Evolutionary conservation across 345 rosid genomes (phyloP).

Genomic region (Erodium maritimum): DNA sequence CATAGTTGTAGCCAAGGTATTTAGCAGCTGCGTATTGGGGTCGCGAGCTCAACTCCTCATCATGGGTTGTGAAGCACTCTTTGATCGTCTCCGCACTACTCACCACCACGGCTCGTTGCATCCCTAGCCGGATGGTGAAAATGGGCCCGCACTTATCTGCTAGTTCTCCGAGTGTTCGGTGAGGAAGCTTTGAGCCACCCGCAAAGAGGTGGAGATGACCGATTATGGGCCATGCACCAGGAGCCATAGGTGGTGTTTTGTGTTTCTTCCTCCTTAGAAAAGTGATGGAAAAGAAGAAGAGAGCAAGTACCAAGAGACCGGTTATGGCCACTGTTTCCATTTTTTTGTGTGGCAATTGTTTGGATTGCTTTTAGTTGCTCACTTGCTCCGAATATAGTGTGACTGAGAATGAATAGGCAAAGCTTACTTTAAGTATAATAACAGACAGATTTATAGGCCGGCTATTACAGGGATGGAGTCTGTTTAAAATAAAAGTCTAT

Average conservation of each 20-base stretch:
- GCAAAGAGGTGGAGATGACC: slow-evolving; percentile 27
- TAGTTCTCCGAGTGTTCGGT: slow-evolving; percentile 9
- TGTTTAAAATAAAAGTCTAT: no score
- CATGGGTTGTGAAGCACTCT: slow-evolving; percentile 26
- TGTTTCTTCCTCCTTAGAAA: no score
- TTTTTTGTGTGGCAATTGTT: no score
- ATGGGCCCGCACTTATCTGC: slow-evolving; percentile 19
- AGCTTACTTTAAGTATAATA: no score
- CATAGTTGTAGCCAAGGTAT: slow-evolving; percentile 14
- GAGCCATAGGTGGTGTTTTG: not conserved
- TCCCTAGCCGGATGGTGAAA: slow-evolving; percentile 17
- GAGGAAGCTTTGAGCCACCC: slow-evolving; percentile 6
- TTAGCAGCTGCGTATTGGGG: slow-evolving; percentile 15
- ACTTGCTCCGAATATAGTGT: no score
- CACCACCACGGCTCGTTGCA: slow-evolving; percentile 16
- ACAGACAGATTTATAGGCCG: no score
- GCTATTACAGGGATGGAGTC: no score
- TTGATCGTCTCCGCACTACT: slow-evolving; percentile 14
- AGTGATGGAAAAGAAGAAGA: no score
- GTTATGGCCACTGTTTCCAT: no score
- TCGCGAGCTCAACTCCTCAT: slow-evolving; percentile 15
- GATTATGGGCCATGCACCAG: slow-evolving; percentile 8
- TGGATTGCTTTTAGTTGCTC: no score
- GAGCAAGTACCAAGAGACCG: no score
- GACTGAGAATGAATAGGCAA: no score